Conservation (phyloP, 176 grass and related monocot genomes). For the Chloris gayana region DNA sequence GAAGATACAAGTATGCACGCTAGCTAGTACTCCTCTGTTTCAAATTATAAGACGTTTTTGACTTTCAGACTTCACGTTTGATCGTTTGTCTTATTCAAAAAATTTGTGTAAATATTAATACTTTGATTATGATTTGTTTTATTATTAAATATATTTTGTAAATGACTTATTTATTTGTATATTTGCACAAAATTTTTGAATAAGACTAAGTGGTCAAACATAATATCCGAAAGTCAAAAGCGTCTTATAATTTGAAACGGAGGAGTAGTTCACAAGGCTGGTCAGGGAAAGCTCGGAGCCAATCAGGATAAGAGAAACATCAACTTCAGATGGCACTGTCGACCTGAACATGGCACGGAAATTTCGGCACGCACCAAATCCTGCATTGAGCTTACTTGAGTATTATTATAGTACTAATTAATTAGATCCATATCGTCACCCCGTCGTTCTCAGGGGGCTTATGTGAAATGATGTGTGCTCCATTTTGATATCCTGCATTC, state of each 20-base stretch:
- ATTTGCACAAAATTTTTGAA: no score
- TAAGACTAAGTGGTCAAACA: no score
- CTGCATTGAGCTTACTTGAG: conserved; percentile 20
- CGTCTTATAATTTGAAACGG: no score
- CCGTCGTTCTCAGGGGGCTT: conserved; percentile 35
- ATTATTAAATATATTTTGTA: no score
- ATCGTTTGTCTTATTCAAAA: no score
- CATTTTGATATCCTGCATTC: conserved; percentile 5
- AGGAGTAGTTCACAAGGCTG: conserved; percentile 28
- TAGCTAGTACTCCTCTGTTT: no score
- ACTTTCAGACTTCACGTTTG: no score
- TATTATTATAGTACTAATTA: neutral
- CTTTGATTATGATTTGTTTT: no score
- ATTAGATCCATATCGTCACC: conserved; percentile 32
- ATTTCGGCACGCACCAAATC: conserved; percentile 46
- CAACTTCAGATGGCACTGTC: conserved; percentile 53
- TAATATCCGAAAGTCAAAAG: no score
- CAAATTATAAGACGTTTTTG: no score
- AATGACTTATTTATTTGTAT: no score
- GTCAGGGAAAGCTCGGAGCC: conserved; percentile 27
- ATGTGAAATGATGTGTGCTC: conserved; percentile 15
- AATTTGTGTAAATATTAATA: no score
- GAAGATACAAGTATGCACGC: neutral
- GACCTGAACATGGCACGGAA: conserved; percentile 40
- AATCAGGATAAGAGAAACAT: conserved; percentile 48